Evolutionary conservation across 495 filamentous ascomycete species (phyloP), one percentile per base, ranked within the genome.

Genomic region (Jackrogersella multiformis): DNA sequence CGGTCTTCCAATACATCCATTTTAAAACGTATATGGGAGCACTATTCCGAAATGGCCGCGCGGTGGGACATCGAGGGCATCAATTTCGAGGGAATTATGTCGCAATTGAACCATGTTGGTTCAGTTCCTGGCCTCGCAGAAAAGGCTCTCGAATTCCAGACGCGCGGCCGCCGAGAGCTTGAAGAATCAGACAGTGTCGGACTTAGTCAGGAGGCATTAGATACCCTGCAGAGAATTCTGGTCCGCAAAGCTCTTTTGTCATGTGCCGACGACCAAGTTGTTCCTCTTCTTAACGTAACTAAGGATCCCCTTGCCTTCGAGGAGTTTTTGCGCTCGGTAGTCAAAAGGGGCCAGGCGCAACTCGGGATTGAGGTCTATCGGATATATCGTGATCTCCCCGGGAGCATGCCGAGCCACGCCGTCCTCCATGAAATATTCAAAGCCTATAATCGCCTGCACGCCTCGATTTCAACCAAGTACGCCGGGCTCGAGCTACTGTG

Each of bases 401-500:
- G 63, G 15, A 61, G 71, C 35, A 64, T 65, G 20, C 74, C 76
- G 9, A 71, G 69, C 35, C 58, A 69, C 13, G 41, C 24, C 2
- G 54, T 79, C 28, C 70, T 88, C 5, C 70, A 81, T 28, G 60
- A 65, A 15, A 69, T 82, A 7, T 77, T 86, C 57, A 65, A 78
- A n/a, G 73, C 58, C 76, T 82, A 57, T 76, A 79, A 55, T 60
- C 69, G 13, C 28, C 74, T 57, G 68, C 81, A 6, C 13, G 34
- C 20, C 15, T 51, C 70, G 2, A 6, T 61, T n/a, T 57, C 64
- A 10, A 32, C 49, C 34, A 79, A 75, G 42, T 69, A 72, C 21
- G 67, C 64, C 5, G 85, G 80, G 2, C 77, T 89, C 60, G 77
- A 84, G 49, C 66, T 78, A 55, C 61, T 89, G n/a, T 75, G 84